Evolutionary conservation across 441 rosid species (phyloP), one percentile per base, ranked within the genome.

Genomic region (Gossypium lobatum): DNA sequence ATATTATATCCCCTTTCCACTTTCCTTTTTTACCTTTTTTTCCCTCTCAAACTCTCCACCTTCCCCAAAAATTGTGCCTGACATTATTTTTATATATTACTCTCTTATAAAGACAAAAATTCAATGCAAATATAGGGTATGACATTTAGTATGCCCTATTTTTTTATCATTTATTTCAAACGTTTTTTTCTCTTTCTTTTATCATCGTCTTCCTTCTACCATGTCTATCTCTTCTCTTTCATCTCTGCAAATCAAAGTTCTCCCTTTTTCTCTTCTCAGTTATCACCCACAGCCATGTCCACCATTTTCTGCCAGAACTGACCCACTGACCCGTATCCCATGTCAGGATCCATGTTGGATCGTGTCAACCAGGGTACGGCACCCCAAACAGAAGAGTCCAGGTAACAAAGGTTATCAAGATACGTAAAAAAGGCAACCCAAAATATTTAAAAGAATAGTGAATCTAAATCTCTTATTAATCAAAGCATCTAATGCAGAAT

Each of bases 381-480:
- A 42, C 48, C 48, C 48, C 48, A 42, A 42, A 10, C 48, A 42
- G 48, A 42, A 10, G 14, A 42, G 48, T 42, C 48, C 48, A 42
- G 48, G 48, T 10, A 42, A 42, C 48, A 10, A 42, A 42, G 66
- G 46, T 26, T 7, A 28, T 50, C n/a, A 70, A 70, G 62, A 11
- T 31, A 53, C 6, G 31, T 70, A 25, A 70, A 53, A 54, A n/a
- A 16, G 60, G 7, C 25, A 50, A 50, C 4, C 54, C 34, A 59
- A 59, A 59, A 68, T 7, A 68, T 50, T 50, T 50, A 68, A 2
- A 68, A 50, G n/a, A 14, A 16, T 50, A 50, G 60, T 16, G 20
- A 67, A 68, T n/a, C 72, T 21, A 68, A 67, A 26, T 25, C 28
- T 67, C 59, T 21, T 25, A 67, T 14, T 23, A 61, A 61, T 28